Percentiles rank a stretch among this genome's conserved stretches.
These are phyloP conservation scores for Heterobasidion parviporum DNA, from an alignment of 1,284 basidiomycete genomes.

Conservation along the genomic window DNA sequence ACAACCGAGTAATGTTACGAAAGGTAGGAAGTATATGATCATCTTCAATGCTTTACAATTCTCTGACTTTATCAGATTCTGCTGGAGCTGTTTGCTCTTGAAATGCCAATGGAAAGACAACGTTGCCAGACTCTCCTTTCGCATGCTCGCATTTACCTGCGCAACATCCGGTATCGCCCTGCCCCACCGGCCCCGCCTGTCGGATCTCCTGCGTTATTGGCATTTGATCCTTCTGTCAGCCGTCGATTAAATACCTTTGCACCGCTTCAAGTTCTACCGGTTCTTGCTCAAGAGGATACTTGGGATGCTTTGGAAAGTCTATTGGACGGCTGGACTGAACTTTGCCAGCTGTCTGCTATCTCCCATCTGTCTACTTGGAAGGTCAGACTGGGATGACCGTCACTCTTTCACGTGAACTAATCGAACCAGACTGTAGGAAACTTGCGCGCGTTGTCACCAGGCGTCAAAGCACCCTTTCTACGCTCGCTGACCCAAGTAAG, in stretches of 20 bases:
- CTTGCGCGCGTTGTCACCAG: not conserved
- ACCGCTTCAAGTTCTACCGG: slow-evolving; percentile 55
- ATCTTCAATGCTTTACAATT: not conserved
- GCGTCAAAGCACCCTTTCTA: not conserved
- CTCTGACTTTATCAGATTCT: slow-evolving; percentile 26
- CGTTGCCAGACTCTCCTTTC: slow-evolving; percentile 29
- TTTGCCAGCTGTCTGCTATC: slow-evolving; percentile 35
- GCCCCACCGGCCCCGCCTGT: slow-evolving; percentile 26
- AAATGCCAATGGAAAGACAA: slow-evolving; percentile 26
- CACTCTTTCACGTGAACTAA: not conserved
- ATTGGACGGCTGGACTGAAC: slow-evolving; percentile 50
- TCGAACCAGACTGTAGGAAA: not conserved
- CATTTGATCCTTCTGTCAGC: slow-evolving; percentile 66
- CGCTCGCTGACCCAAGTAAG: not conserved
- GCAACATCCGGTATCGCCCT: slow-evolving; percentile 28
- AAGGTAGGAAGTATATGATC: slow-evolving; percentile 31
- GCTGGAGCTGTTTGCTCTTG: slow-evolving; percentile 42
- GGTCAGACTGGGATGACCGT: slow-evolving; percentile 25
- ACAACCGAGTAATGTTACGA: slow-evolving; percentile 45
- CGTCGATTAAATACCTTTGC: slow-evolving; percentile 66
- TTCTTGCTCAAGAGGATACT: slow-evolving; percentile 40
- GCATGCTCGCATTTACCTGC: slow-evolving; percentile 33
- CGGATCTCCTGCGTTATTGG: slow-evolving; percentile 41
- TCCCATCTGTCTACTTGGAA: slow-evolving; percentile 51
- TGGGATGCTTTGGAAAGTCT: slow-evolving; percentile 46